Percentiles rank a stretch among this genome's conserved stretches.
Evolutionary conservation across 2,329 filamentous ascomycete species (phyloP).

Genomic region (Aspergillus unguis): DNA sequence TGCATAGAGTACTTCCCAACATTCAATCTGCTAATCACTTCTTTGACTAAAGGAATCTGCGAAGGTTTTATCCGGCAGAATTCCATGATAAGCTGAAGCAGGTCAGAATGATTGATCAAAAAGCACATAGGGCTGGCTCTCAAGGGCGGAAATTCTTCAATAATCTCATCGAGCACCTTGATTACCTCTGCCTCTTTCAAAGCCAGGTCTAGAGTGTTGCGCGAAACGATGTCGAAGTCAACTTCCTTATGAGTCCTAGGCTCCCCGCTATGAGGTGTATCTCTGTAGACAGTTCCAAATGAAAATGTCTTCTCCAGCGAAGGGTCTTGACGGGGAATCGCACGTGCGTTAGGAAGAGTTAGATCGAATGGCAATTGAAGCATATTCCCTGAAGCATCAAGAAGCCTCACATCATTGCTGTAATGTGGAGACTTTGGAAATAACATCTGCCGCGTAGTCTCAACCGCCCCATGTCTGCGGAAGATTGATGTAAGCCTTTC

Average conservation of each 20-base stretch:
- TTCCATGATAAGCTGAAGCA: slow-evolving; percentile 85
- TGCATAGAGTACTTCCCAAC: slow-evolving; percentile 76
- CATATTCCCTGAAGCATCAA: slow-evolving; percentile 81
- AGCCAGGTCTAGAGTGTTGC: slow-evolving; percentile 74
- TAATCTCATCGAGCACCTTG: slow-evolving; percentile 90
- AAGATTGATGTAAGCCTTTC: slow-evolving; percentile 75
- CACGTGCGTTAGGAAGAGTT: slow-evolving; percentile 81
- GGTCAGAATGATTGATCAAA: slow-evolving; percentile 81
- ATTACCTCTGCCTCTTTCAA: slow-evolving; percentile 91
- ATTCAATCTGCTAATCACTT: slow-evolving; percentile 82
- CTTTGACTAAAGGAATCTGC: slow-evolving; percentile 70
- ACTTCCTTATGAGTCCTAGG: slow-evolving; percentile 82
- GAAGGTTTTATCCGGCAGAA: slow-evolving; percentile 73
- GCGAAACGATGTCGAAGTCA: slow-evolving; percentile 93
- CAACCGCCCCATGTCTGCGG: slow-evolving; percentile 81
- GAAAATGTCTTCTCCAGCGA: slow-evolving; percentile 74
- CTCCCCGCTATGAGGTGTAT: slow-evolving; percentile 73
- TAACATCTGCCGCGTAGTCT: slow-evolving; percentile 68
- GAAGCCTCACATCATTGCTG: slow-evolving; percentile 66
- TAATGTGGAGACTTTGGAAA: slow-evolving; percentile 84
- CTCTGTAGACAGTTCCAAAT: slow-evolving; percentile 84
- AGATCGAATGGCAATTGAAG: slow-evolving; percentile 93
- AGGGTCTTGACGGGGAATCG: slow-evolving; percentile 65
- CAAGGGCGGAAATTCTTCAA: slow-evolving; percentile 74
- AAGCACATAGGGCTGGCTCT: slow-evolving; percentile 75